These are phyloP conservation scores for Hypomyces rosellus DNA, from an alignment of 2,329 filamentous ascomycete species.

Conservation along the genomic window DNA sequence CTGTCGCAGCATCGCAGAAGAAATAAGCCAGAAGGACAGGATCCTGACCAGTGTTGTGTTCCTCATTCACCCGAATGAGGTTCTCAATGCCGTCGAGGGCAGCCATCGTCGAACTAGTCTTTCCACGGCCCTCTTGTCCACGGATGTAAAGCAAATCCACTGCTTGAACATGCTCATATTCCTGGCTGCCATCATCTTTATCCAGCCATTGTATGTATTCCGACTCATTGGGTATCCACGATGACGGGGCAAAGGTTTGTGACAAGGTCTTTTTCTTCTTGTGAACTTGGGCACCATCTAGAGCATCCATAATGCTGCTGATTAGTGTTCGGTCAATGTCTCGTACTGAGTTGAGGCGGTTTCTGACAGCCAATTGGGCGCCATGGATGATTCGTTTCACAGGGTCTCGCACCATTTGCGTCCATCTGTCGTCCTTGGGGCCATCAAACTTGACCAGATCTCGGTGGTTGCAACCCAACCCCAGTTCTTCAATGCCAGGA, in stretches of 20 bases:
- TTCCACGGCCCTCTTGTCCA: conserved; percentile 36
- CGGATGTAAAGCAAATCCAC: conserved; percentile 34
- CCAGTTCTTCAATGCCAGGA: conserved; percentile 26
- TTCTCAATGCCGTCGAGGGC: conserved; percentile 31
- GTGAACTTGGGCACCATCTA: conserved; percentile 28
- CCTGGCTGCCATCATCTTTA: conserved; percentile 10
- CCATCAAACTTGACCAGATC: conserved; percentile 37
- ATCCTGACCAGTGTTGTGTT: conserved; percentile 18
- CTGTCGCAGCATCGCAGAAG: conserved; percentile 32
- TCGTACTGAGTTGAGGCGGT: conserved; percentile 30
- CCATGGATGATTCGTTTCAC: conserved; percentile 32
- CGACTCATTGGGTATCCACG: conserved; percentile 32
- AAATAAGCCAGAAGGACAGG: conserved; percentile 33
- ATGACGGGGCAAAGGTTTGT: conserved; percentile 27
- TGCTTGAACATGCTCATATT: background rate
- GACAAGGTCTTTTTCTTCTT: conserved; percentile 28
- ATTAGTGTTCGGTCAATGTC: conserved; percentile 28
- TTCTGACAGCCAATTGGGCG: conserved; percentile 29
- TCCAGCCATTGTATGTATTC: conserved; percentile 31
- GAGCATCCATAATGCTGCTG: conserved; percentile 24
- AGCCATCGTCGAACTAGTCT: conserved; percentile 34
- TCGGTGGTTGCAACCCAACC: conserved; percentile 31
- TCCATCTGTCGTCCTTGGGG: conserved; percentile 31
- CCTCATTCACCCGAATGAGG: conserved; percentile 12
- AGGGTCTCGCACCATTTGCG: conserved; percentile 28